Conservation (phyloP, 208 protist species). For the Acanthamoeba sp. region DNA sequence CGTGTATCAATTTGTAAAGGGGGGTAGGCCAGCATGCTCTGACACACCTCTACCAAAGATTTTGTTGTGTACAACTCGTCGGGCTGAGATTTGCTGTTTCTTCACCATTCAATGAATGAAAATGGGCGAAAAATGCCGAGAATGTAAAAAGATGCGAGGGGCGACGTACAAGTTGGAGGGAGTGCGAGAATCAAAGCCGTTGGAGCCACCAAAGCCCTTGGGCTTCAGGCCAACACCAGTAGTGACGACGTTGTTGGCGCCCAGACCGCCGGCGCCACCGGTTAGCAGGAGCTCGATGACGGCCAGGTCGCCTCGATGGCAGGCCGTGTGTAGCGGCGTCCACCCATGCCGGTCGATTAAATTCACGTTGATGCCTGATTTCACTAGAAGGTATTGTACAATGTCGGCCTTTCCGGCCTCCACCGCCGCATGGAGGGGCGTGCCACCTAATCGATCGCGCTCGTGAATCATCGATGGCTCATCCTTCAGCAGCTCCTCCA, state of each 20-base stretch:
- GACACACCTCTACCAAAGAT: too few species aligned
- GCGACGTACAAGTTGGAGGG: neutral
- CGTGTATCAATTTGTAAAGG: too few species aligned
- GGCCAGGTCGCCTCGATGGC: slow-evolving; percentile 21
- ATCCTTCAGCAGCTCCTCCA: slow-evolving; percentile 39
- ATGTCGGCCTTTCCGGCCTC: slow-evolving; percentile 50
- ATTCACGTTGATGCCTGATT: neutral
- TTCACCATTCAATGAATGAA: too few species aligned
- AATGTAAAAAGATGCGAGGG: too few species aligned
- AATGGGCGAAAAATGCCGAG: neutral
- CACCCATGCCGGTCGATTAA: slow-evolving; percentile 41
- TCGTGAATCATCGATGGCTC: neutral
- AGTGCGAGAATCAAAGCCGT: slow-evolving; percentile 4
- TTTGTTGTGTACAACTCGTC: too few species aligned
- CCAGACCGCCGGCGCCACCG: neutral
- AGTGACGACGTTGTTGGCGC: neutral
- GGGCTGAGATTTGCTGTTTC: too few species aligned
- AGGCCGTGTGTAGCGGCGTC: slow-evolving; percentile 55
- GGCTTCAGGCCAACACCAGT: neutral
- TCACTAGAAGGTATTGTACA: slow-evolving; percentile 15
- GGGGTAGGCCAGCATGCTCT: too few species aligned
- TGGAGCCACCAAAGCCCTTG: neutral
- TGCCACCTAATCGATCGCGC: neutral
- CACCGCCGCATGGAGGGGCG: slow-evolving; percentile 34
- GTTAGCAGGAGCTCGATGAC: slow-evolving; percentile 45